phyloP scores from a whole-genome alignment of 164 flowering plant species.

The Nymphaea colorata region DNA sequence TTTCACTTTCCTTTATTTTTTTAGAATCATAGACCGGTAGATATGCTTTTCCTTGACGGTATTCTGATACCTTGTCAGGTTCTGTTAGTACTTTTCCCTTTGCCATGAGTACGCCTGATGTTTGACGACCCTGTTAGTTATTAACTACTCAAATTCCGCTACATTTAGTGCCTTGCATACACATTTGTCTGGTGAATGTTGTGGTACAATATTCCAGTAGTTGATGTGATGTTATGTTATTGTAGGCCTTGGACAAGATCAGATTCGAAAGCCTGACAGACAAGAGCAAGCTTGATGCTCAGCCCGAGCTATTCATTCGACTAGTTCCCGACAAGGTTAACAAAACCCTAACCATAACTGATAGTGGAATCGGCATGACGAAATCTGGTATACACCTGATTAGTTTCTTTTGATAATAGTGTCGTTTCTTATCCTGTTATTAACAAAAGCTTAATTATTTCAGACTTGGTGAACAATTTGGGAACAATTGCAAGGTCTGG shows the following conservation, averaged over 20 bases:
- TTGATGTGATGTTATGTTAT: not conserved
- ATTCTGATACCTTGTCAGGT: no score
- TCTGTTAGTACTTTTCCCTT: no score
- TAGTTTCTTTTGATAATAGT: no score
- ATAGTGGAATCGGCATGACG: constrained; percentile 27
- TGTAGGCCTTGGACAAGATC: constrained; percentile 31
- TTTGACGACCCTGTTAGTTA: no score
- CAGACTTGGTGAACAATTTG: constrained; percentile 50
- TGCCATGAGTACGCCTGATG: no score
- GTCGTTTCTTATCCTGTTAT: no score
- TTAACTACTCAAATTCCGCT: no score
- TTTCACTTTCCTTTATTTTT: no score
- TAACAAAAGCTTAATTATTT: not conserved
- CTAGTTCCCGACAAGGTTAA: constrained; percentile 33
- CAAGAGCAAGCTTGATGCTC: constrained; percentile 32
- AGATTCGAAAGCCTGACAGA: constrained; percentile 34
- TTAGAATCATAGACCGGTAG: no score
- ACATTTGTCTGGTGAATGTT: not conserved
- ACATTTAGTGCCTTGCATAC: not conserved
- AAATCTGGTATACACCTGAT: constrained; percentile 11
- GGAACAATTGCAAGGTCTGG: constrained; percentile 62
- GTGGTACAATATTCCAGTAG: not conserved
- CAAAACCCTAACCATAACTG: constrained; percentile 27
- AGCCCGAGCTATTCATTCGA: constrained; percentile 34
- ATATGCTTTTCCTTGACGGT: no score